Conservation (phyloP, 2,329 filamentous ascomycete genomes). For the Juglanconis sp. region DNA sequence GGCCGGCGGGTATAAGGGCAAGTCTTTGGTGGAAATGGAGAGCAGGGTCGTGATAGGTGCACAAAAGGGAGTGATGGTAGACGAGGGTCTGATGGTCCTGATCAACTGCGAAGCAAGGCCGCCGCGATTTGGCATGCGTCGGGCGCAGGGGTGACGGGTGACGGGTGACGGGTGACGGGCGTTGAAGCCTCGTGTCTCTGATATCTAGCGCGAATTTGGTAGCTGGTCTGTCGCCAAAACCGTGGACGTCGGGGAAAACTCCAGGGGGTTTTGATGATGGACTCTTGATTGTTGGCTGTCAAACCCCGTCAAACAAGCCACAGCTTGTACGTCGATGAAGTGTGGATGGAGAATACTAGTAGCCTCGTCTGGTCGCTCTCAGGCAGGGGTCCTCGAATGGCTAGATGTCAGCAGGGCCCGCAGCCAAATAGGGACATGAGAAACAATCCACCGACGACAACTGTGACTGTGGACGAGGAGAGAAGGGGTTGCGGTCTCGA, state of each 20-base stretch:
- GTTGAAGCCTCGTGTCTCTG: slow-evolving; percentile 8
- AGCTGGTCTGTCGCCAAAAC: not conserved
- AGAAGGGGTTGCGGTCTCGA: not conserved
- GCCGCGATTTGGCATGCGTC: not conserved
- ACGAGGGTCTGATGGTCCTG: not conserved
- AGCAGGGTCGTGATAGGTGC: not conserved
- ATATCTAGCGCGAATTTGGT: slow-evolving; percentile 1
- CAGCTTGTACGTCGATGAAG: slow-evolving; percentile 5
- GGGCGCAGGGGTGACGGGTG: slow-evolving; percentile 6
- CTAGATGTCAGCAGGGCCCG: not conserved
- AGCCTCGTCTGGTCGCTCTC: not conserved
- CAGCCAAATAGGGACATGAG: not conserved
- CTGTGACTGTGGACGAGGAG: not conserved
- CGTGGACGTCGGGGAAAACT: not conserved
- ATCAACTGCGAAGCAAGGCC: not conserved
- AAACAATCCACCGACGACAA: not conserved
- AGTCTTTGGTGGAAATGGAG: not conserved
- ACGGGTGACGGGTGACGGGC: not conserved
- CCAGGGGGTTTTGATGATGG: not conserved
- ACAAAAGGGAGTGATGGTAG: not conserved
- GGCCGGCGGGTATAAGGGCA: not conserved
- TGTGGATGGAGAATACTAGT: not conserved
- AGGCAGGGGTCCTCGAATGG: too few species aligned
- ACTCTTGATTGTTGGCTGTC: slow-evolving; percentile 3
- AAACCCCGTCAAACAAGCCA: slow-evolving; percentile 11